These are phyloP conservation scores for Melastoma malabathricum DNA, from an alignment of 345 rosid species.

Conservation along the genomic window DNA sequence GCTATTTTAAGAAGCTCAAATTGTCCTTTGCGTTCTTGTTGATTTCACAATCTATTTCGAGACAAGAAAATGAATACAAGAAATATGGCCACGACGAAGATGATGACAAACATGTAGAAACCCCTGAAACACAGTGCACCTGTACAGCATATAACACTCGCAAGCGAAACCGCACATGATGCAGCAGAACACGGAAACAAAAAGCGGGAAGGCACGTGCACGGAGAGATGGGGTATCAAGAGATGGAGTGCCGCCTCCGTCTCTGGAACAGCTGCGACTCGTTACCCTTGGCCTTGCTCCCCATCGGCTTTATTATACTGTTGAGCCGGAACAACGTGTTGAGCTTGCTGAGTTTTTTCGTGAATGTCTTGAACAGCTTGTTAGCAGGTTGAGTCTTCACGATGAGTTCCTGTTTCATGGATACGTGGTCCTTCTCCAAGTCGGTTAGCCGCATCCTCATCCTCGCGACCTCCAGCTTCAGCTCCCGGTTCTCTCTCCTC, in stretches of 20 bases:
- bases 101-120: too few relatives aligned
- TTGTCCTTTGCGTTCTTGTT: too few relatives aligned
- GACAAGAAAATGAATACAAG: too few relatives aligned
- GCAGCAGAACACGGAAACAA: too few relatives aligned
- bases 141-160: too few relatives aligned
- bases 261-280: constrained; percentile 59
- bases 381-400: constrained; percentile 56
- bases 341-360: constrained; percentile 71
- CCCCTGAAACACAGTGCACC: too few relatives aligned
- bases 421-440: constrained; percentile 83
- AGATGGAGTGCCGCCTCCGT: constrained; percentile 76
- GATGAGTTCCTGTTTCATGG: constrained; percentile 74
- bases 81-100: too few relatives aligned
- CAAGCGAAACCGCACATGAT: too few relatives aligned
- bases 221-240: constrained; percentile 20
- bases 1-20: too few relatives aligned
- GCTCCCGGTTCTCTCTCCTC: constrained; percentile 88
- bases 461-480: constrained; percentile 93
- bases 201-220: too few relatives aligned
- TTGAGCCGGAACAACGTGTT: constrained; percentile 49
- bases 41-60: too few relatives aligned
- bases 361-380: constrained; percentile 62
- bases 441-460: constrained; percentile 99
- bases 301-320: constrained; percentile 36
- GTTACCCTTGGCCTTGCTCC: constrained; percentile 29